These are phyloP conservation scores for Wickerhamiella shivajii DNA, from an alignment of 805 yeast genomes.

Conservation along the genomic window DNA sequence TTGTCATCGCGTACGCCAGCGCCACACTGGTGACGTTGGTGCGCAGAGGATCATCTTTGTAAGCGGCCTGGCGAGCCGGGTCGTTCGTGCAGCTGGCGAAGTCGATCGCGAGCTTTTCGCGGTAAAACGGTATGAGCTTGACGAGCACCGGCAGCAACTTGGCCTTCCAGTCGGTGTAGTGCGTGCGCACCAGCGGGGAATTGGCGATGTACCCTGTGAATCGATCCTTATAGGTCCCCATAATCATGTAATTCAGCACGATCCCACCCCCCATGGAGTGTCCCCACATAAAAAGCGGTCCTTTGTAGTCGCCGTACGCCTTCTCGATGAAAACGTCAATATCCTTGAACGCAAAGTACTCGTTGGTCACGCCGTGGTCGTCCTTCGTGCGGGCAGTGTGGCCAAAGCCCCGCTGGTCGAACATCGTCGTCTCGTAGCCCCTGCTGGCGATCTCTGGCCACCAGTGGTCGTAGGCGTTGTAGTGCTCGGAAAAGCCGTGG, in stretches of 20 bases:
- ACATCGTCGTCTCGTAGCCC: constrained; percentile 26
- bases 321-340: constrained; percentile 21
- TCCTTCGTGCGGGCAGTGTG: constrained; percentile 19
- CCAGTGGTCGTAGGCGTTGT: constrained; percentile 21
- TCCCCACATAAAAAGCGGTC: constrained; percentile 23
- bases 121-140: constrained; percentile 19
- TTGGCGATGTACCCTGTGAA: constrained; percentile 24
- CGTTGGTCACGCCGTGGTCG: constrained; percentile 24
- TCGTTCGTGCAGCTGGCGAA: constrained; percentile 21
- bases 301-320: constrained; percentile 12
- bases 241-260: constrained; percentile 24
- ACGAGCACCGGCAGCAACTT: constrained; percentile 19
- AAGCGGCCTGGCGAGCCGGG: constrained; percentile 14
- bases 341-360: constrained; percentile 22
- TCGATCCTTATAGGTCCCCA: constrained; percentile 22
- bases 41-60: constrained; percentile 20
- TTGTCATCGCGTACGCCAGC: constrained; percentile 23
- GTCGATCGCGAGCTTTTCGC: constrained; percentile 16
- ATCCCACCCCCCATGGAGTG: constrained; percentile 30
- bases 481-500: constrained; percentile 28
- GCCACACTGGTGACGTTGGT: constrained; percentile 20
- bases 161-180: constrained; percentile 12
- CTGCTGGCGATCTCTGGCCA: constrained; percentile 20
- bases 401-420: constrained; percentile 30
- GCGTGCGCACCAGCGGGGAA: constrained; percentile 23